Evolutionary conservation across 83 land plant species (phyloP).

Genomic region (Diphasiastrum complanatum): DNA sequence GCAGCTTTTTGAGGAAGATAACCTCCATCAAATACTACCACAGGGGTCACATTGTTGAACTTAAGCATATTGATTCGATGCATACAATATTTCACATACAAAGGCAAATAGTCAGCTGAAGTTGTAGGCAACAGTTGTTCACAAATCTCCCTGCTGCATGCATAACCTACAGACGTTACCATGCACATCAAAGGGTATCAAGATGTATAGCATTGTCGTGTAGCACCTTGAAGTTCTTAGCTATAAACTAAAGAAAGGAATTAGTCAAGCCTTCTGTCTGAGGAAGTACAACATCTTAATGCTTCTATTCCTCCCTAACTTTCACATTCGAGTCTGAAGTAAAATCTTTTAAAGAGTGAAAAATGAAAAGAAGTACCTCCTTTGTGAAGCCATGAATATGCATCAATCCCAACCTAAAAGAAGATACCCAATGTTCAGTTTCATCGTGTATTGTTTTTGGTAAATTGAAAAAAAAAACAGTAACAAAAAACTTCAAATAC

Average conservation of each 20-base stretch:
- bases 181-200: too few species aligned
- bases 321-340: neutral
- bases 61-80: constrained; percentile 64
- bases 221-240: too few species aligned
- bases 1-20: constrained; percentile 58
- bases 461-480: too few species aligned
- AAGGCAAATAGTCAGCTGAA: constrained; percentile 20
- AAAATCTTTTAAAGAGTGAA: neutral
- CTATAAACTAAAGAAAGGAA: too few species aligned
- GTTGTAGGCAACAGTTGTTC: constrained; percentile 17
- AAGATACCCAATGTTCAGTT: too few species aligned
- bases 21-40: constrained; percentile 86
- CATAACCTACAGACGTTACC: constrained; percentile 50
- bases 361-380: constrained; percentile 45
- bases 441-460: too few species aligned
- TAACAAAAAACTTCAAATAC: too few species aligned
- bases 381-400: constrained; percentile 91
- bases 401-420: constrained; percentile 94
- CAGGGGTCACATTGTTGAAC: constrained; percentile 55
- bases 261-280: too few species aligned
- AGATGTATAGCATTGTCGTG: too few species aligned
- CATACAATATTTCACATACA: constrained; percentile 65
- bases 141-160: constrained; percentile 74
- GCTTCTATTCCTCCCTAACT: too few species aligned
- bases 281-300: too few species aligned